Evolutionary conservation across 2,329 filamentous ascomycete species (phyloP), one percentile per base, ranked within the genome.

Genomic region (Fusarium ambrosium): DNA sequence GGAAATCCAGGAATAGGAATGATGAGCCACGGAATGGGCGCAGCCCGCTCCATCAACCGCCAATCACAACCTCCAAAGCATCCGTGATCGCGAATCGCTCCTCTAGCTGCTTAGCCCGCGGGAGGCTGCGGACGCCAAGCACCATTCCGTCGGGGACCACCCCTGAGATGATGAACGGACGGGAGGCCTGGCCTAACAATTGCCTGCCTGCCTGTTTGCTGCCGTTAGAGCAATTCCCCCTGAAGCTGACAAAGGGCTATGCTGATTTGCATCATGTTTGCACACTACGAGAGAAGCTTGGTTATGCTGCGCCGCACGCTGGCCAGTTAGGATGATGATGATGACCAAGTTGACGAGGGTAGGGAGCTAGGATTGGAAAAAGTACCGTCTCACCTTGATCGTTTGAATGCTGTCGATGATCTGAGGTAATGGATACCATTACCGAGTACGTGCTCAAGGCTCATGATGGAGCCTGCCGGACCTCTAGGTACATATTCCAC

Each of bases 51-150:
- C 36, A 27, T 34, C 13, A 58, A 27, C 27, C 20, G 29, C 61
- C 61, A 64, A 55, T 64, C 36, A 55, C 34, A 56, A 3, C 10
- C 27, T 32, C 27, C 27, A 32, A 16, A 53, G 48, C 18, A 34
- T n/a, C 62, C 48, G 29, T 39, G 13, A 36, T 41, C 45, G 45
- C 61, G 32, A 55, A 64, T 64, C 61, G 32, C 18, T 36, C 60
- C 53, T 58, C 51, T 45, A 62, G 36, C 56, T 72, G 48, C 24
- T 53, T 53, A 53, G 48, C 48, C 48, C 48, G 53, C 66, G 67
- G 73, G 73, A 75, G 73, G 66, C 69, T 75, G 64, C 67, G 60
- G 43, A 65, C 48, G 56, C 66, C 71, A 73, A 76, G 71, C 48
- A 36, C 64, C 64, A 74, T 72, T 64, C 62, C 41, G 66, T 41